Evolutionary conservation across 192 early-diverging fungal species (phyloP).

Genomic region (Entomortierella lignicola): DNA sequence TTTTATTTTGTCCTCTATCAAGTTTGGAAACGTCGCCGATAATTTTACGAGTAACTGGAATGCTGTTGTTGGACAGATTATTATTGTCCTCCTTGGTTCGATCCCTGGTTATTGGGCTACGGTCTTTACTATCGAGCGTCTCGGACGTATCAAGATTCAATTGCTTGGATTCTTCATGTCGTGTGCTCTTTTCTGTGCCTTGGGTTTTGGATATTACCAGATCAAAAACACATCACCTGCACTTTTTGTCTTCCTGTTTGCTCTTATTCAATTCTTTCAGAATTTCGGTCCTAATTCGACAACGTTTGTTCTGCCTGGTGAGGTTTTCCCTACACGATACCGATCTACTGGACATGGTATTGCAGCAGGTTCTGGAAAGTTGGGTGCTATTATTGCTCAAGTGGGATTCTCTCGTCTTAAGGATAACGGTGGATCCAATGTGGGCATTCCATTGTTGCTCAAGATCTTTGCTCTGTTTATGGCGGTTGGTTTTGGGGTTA

Average conservation of each 20-base stretch:
- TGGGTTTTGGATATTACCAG: slow-evolving; percentile 77
- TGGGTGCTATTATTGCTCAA: slow-evolving; percentile 82
- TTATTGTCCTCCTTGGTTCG: slow-evolving; percentile 83
- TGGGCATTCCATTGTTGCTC: slow-evolving; percentile 69
- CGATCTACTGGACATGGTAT: too few relatives aligned
- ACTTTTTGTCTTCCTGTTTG: slow-evolving; percentile 75
- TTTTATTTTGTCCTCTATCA: slow-evolving; percentile 77
- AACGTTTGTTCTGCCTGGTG: slow-evolving; percentile 86
- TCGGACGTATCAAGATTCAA: slow-evolving; percentile 93
- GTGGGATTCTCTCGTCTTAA: slow-evolving; percentile 77
- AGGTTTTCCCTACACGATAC: slow-evolving; percentile 70
- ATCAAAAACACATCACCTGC: slow-evolving; percentile 68
- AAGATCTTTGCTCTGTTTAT: slow-evolving; percentile 83
- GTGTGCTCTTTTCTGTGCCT: slow-evolving; percentile 77
- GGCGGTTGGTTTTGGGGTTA: slow-evolving; percentile 74
- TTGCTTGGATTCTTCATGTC: slow-evolving; percentile 81
- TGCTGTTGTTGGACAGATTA: slow-evolving; percentile 86
- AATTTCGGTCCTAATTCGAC: slow-evolving; percentile 93
- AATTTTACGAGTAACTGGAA: slow-evolving; percentile 50
- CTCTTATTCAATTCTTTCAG: slow-evolving; percentile 46
- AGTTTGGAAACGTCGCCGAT: slow-evolving; percentile 61
- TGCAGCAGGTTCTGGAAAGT: too few relatives aligned
- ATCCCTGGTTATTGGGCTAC: slow-evolving; percentile 68
- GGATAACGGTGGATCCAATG: slow-evolving; percentile 74
- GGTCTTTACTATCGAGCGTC: not conserved